Percentiles rank a stretch among this genome's conserved stretches.
These are phyloP conservation scores for Malassezia arunalokei DNA, from an alignment of 1,284 basidiomycete species.

Conservation along the genomic window DNA sequence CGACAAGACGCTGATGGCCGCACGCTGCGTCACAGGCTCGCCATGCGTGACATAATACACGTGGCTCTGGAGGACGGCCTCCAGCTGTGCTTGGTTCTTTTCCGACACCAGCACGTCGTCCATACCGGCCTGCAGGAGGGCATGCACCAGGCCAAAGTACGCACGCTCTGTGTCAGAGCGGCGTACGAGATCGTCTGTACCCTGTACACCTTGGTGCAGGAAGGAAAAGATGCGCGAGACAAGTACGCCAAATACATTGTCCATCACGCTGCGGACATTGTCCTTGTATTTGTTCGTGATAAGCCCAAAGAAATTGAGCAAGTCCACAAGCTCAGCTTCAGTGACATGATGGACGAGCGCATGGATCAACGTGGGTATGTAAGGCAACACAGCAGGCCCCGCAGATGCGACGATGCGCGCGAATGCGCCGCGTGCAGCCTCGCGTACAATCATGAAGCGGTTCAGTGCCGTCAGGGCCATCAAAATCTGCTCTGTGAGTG, in stretches of 20 bases:
- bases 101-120: slow-evolving; percentile 74
- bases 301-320: slow-evolving; percentile 83
- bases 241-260: slow-evolving; percentile 77
- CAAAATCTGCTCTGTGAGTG: slow-evolving; percentile 78
- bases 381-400: slow-evolving; percentile 60
- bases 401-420: slow-evolving; percentile 81
- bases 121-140: slow-evolving; percentile 62
- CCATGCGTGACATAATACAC: slow-evolving; percentile 49
- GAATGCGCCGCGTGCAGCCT: slow-evolving; percentile 73
- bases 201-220: slow-evolving; percentile 67
- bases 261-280: slow-evolving; percentile 68
- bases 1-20: slow-evolving; percentile 69
- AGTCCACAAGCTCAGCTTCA: slow-evolving; percentile 81
- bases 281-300: slow-evolving; percentile 87
- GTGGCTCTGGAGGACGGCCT: slow-evolving; percentile 60
- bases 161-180: slow-evolving; percentile 80
- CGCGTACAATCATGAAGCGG: slow-evolving; percentile 71
- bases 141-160: slow-evolving; percentile 73
- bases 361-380: slow-evolving; percentile 73
- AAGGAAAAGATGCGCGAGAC: slow-evolving; percentile 69
- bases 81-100: slow-evolving; percentile 68
- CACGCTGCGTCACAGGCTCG: slow-evolving; percentile 56
- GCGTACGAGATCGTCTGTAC: slow-evolving; percentile 76
- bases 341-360: slow-evolving; percentile 82
- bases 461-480: slow-evolving; percentile 80